Percentiles rank a stretch among this genome's conserved stretches.
Conservation (phyloP, 345 rosid species). For the Arabidopsis arenosa region DNA sequence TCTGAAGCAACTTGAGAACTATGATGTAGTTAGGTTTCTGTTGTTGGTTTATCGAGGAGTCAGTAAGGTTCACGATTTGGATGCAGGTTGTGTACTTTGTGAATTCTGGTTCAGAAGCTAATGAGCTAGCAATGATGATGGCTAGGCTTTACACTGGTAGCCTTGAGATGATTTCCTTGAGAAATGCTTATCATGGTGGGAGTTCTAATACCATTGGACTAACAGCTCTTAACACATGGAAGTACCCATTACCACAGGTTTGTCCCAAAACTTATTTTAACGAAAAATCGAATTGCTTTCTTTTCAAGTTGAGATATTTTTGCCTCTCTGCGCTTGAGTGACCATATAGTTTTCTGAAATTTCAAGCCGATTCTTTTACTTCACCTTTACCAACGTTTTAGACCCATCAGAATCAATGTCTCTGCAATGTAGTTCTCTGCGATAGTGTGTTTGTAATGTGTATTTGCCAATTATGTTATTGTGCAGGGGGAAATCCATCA, state of each 20-base stretch:
- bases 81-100: slow-evolving; percentile 92
- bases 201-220: slow-evolving; percentile 88
- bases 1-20: slow-evolving; percentile 2
- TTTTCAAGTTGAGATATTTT: not conserved
- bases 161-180: slow-evolving; percentile 86
- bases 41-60: slow-evolving; percentile 10
- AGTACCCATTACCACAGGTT: slow-evolving; percentile 94
- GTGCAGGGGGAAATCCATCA: slow-evolving; percentile 93
- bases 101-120: slow-evolving; percentile 94
- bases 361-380: slow-evolving; percentile 2
- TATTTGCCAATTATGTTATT: slow-evolving; percentile 9
- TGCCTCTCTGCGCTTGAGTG: not conserved
- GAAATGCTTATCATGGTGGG: slow-evolving; percentile 99
- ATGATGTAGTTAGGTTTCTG: not conserved
- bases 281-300: not conserved
- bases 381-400: slow-evolving; percentile 2
- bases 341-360: slow-evolving; percentile 1
- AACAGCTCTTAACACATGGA: slow-evolving; percentile 92
- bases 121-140: slow-evolving; percentile 95
- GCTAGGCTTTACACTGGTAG: slow-evolving; percentile 83
- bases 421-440: slow-evolving; percentile 12
- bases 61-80: slow-evolving; percentile 22
- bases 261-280: slow-evolving; percentile 6
- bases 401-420: slow-evolving; percentile 1
- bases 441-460: not conserved